Evolutionary conservation across 192 early-diverging fungal species (phyloP), one percentile per base, ranked within the genome.

Genomic region (Umbelopsis sp.): DNA sequence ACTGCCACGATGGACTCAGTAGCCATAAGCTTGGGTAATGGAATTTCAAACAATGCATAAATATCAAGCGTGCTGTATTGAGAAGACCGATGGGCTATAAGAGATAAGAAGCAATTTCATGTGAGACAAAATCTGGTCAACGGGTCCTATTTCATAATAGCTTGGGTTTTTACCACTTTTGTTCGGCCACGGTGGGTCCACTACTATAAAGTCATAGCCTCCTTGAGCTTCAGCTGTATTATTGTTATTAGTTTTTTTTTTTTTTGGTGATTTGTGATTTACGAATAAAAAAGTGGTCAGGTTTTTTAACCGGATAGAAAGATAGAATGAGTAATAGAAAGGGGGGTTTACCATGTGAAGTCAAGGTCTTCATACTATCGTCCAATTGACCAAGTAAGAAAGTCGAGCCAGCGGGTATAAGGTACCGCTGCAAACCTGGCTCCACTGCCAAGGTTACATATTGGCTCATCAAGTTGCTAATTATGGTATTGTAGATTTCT

Each of bases 131-230:
- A 66, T n/a, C 37, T 4, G 25, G 30, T 9, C 8, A 27, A 23
- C 18, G 10, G 50, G 30, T 25, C 5, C 27, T 7, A 53, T 44
- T 46, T 49, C n/a, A 51, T 12, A 55, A 27, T 44, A 46, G 27
- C 47, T 23, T 46, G 74, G 22, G 50, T n/a, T 64, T 13, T 72
- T 66, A 53, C 82, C 88, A 69, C 84, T 86, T 64, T 83, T 80
- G 69, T 93, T 93, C 18, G 83, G 83, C 91, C 91, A 93, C 15
- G 91, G 87, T 27, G 87, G 87, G 49, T 89, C 88, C 78, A 84
- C 81, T 3, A 90, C 76, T 45, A 90, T 78, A 9, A 88, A 74
- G 45, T 83, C 74, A 55, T 75, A 83, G 12, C 75, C 80, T 46
- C 71, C 70, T 30, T 51, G 68, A 37, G 67, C 51, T 11, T 66